These are phyloP conservation scores for Fremontodendron californicum DNA, from an alignment of 345 rosid species.

Conservation along the genomic window DNA sequence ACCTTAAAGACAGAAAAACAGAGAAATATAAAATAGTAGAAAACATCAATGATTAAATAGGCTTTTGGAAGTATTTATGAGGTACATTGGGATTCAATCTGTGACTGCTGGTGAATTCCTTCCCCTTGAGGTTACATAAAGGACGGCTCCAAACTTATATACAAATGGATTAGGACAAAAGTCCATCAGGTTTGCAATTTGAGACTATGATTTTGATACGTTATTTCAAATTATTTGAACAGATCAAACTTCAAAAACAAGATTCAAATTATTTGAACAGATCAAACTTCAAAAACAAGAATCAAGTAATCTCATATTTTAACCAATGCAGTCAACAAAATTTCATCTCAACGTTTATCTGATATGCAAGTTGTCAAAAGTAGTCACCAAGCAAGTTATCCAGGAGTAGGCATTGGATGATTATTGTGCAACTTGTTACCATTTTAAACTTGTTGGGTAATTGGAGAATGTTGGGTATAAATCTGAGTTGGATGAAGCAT, in stretches of 20 bases:
- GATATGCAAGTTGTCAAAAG: neutral
- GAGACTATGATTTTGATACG: neutral
- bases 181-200: neutral
- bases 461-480: neutral
- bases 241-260: neutral
- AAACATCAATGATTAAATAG: neutral
- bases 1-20: neutral
- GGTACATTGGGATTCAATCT: neutral
- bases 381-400: neutral
- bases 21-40: neutral
- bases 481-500: neutral
- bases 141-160: neutral
- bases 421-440: neutral
- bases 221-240: neutral
- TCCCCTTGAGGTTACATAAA: neutral
- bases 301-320: neutral
- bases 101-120: neutral
- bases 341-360: neutral
- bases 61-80: slow-evolving; percentile 6
- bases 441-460: neutral
- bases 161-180: neutral
- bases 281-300: neutral
- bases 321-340: neutral
- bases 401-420: neutral
- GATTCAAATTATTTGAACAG: neutral